Base-by-base conservation (phyloP, 345 rosid species). In the Hibiscus trionum region DNA sequence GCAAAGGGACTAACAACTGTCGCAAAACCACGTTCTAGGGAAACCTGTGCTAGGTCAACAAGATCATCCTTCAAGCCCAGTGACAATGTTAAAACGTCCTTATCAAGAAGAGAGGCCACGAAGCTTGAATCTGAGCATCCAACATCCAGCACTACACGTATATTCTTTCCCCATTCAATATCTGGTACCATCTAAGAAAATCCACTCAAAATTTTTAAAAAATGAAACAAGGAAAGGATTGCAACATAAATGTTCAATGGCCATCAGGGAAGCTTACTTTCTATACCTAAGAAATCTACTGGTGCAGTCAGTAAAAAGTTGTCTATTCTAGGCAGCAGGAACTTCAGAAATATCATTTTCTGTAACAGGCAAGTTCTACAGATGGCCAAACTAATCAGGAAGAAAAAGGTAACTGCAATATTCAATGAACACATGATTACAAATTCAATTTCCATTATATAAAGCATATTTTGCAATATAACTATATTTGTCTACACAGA, bases 111-210 rank as follows among this genome's bases (percentile, higher is more conserved):
- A 63, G 93, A 86, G 70, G 90, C 90, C 59, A 76, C 89, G 78
- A 94, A 85, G 76, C 91, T 88, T 70, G 96, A 80, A 60, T 91
- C 95, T 79, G 73, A 42, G 73, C 91, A 87, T 69, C 97, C 97
- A 67, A 87, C 83, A 70, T 94, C 95, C 89, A 94, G 80, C 60
- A 94, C 90, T 70, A 91, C 80, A 74, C 90, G 95, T 46, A 90
- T 86, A 81, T 94, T 94, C 88, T 94, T 94, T 70, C 98, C 98
- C 98, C 98, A 94, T 85, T 91, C 96, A 72, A 94, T 90, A 77
- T 94, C 98, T 66, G 97, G 98, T 73, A 94, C 98, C 96, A 90
- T 91, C 98, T 94, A 85, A 73, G 73, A 84, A 53, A 78, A 79
- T 74, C 73, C 77, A 60, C 82, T 78, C 73, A 80, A 83, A 83